phyloP scores from a whole-genome alignment of 2,329 filamentous ascomycete species.

The Annulohypoxylon truncatum region DNA sequence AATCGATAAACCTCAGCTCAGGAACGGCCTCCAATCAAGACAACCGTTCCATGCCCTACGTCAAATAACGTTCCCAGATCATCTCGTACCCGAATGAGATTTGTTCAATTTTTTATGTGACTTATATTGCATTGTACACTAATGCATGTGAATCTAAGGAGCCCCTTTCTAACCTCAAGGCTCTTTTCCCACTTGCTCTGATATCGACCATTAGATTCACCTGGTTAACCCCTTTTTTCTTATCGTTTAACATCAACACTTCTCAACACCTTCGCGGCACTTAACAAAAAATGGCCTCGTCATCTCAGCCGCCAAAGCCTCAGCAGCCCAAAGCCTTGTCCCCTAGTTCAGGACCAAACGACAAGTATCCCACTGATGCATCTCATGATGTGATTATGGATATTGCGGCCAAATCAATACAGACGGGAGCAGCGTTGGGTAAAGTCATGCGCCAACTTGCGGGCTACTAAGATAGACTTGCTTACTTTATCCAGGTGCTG shows the following conservation, averaged over 20 bases:
- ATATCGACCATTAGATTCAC: background rate
- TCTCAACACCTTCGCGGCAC: background rate
- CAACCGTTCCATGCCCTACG: background rate
- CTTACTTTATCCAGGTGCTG: slow-evolving; percentile 57
- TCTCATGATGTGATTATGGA: slow-evolving; percentile 43
- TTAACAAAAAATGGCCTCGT: slow-evolving; percentile 34
- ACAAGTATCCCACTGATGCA: slow-evolving; percentile 36
- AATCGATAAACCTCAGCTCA: slow-evolving; percentile 26
- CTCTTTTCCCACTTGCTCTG: background rate
- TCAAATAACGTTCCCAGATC: slow-evolving; percentile 11
- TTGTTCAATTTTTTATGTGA: slow-evolving; percentile 6
- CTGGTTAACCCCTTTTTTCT: background rate
- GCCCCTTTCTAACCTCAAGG: background rate
- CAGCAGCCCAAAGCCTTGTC: slow-evolving; percentile 18
- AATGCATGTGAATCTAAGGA: slow-evolving; percentile 14
- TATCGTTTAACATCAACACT: too few relatives aligned
- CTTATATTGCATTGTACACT: background rate
- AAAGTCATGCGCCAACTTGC: slow-evolving; percentile 9
- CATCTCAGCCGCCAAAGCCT: slow-evolving; percentile 27
- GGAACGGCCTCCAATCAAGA: slow-evolving; percentile 30
- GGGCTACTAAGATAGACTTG: slow-evolving; percentile 19
- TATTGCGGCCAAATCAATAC: slow-evolving; percentile 46
- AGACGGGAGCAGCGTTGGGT: slow-evolving; percentile 48
- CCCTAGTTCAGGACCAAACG: slow-evolving; percentile 1
- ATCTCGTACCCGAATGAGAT: slow-evolving; percentile 5